Evolutionary conservation across 805 yeast species (phyloP), one percentile per base, ranked within the genome.

Genomic region (Tetrapisispora namnaoensis): DNA sequence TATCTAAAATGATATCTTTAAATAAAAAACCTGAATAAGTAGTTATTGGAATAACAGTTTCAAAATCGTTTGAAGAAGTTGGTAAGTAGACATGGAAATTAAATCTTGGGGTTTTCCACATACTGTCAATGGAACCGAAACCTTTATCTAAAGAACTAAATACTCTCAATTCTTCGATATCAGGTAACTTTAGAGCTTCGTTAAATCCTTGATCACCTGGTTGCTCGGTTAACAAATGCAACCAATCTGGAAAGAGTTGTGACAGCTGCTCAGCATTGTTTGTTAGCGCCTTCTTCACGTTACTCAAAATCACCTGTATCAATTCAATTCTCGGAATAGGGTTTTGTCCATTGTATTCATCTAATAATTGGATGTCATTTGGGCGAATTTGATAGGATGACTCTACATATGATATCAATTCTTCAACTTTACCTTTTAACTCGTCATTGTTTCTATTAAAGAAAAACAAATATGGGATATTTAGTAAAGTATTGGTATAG

Each of bases 1-100:
- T 68, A 65, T 91, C 97, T 45, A 77, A 75, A 35, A 82, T 72
- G 34, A 86, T 70, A 61, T 93, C 98, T 53, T 86, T 78, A 55
- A 89, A 72, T 24, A 91, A 62, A 48, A 86, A 69, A 1, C 83
- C 80, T 21, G 73, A 73, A 50, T 77, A 76, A 1, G 79, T 60
- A 1, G 68, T 70, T 4, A 71, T 66, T 3, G 75, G 67, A 0
- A 90, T 86, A 4, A 80, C 79, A 1, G 96, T 86, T 47, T 79
- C 83, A 46, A 86, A 78, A 2, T 72, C 76, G 3, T 77, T 77
- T 9, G 70, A 65, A 16, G 70, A 65, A 45, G 73, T 70, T 14
- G 73, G 73, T 41, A 71, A 63, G 62, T 82, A 87, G 16, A 82
- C 79, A 55, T 81, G 81, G 60, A 83, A 76, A 20, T 78, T 67